Percentiles rank a stretch among this genome's conserved stretches.
phyloP scores from a whole-genome alignment of 768 basidiomycete genomes.

The Hygrophorus russula region DNA sequence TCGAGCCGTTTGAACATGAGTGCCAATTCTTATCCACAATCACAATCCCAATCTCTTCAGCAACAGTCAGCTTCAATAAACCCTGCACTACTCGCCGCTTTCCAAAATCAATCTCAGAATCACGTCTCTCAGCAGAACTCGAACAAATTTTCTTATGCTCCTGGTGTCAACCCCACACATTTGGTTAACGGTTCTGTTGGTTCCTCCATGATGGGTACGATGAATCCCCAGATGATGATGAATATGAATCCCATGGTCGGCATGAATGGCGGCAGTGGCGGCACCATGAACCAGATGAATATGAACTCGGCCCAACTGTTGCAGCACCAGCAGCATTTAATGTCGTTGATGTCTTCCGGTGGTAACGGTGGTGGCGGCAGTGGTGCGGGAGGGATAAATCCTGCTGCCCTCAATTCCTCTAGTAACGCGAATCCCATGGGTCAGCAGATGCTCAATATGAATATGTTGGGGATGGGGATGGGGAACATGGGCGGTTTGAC shows the following conservation, averaged over 20 bases:
- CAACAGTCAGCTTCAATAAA: slow-evolving; percentile 15
- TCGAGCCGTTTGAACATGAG: slow-evolving; percentile 7
- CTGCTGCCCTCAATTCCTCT: slow-evolving; percentile 12
- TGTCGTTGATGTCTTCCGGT: neutral
- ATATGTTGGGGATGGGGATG: slow-evolving; percentile 15
- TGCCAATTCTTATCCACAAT: slow-evolving; percentile 12
- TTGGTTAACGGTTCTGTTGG: neutral
- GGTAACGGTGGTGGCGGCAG: slow-evolving; percentile 5
- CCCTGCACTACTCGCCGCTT: slow-evolving; percentile 21
- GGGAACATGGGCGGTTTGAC: neutral
- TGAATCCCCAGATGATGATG: slow-evolving; percentile 7
- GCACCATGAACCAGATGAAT: slow-evolving; percentile 2
- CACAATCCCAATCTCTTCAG: slow-evolving; percentile 4
- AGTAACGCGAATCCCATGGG: slow-evolving; percentile 10
- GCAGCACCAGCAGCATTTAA: slow-evolving; percentile 17
- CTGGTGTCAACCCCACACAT: neutral
- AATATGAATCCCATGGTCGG: slow-evolving; percentile 4
- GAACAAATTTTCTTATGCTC: neutral
- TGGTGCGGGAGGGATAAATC: slow-evolving; percentile 12
- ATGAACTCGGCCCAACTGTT: slow-evolving; percentile 26
- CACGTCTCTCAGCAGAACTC: slow-evolving; percentile 2
- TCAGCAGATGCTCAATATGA: neutral
- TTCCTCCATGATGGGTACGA: neutral
- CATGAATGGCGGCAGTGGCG: slow-evolving; percentile 2
- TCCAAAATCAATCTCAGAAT: slow-evolving; percentile 15